phyloP scores from a whole-genome alignment of 83 land plant genomes.

The Picea engelmannii region DNA sequence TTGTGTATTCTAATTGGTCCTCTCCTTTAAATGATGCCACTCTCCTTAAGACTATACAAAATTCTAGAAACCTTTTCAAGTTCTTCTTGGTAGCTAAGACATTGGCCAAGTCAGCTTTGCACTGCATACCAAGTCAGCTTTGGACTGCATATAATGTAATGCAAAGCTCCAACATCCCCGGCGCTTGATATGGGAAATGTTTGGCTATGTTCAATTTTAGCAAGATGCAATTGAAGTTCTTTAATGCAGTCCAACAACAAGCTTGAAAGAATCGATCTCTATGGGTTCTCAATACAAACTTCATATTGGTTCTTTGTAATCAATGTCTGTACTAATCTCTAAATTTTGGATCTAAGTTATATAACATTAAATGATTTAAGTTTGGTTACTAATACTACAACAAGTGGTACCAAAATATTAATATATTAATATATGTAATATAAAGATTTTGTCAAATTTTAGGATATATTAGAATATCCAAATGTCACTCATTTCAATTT shows the following conservation, averaged over 20 bases:
- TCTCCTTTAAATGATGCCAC: constrained; percentile 31
- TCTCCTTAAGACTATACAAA: constrained; percentile 14
- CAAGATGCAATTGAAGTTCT: no score
- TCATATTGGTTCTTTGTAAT: constrained; percentile 29
- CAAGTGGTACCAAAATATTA: constrained; percentile 5
- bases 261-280: no score
- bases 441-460: constrained; percentile 23
- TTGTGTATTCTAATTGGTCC: constrained; percentile 11
- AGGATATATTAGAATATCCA: constrained; percentile 27
- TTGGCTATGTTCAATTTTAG: background rate
- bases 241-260: no score
- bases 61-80: constrained; percentile 13
- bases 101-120: no score
- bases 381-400: constrained; percentile 20
- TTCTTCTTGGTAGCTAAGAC: constrained; percentile 12
- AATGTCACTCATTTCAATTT: constrained; percentile 35
- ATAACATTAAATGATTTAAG: constrained; percentile 44
- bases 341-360: constrained; percentile 36
- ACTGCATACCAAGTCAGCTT: no score
- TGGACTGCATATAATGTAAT: constrained; percentile 22
- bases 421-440: constrained; percentile 23
- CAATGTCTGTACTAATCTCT: constrained; percentile 21
- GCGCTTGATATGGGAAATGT: constrained; percentile 31
- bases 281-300: constrained; percentile 16
- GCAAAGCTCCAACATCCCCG: constrained; percentile 26